Base-by-base conservation (phyloP, 2,329 filamentous ascomycete species). In the Apiospora pterosperma region DNA sequence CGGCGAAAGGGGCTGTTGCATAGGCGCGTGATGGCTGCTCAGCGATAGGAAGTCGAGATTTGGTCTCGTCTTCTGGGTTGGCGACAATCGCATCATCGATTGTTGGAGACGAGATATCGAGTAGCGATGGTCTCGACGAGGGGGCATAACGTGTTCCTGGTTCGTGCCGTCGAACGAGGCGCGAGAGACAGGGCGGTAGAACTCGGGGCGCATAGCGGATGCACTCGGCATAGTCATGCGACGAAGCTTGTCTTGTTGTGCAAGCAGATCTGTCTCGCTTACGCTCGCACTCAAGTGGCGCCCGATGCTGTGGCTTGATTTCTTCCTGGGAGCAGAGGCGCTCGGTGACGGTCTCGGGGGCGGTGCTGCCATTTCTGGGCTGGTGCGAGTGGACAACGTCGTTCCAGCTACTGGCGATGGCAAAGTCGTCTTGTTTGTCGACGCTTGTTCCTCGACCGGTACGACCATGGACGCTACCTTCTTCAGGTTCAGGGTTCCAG, bases 1-100 rank as follows among this genome's bases (percentile, higher is more conserved):
- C 65, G 80, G 90, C 44, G 79, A 78, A 78, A 82, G 71, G 80
- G 85, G 77, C 84, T 72, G 74, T 80, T 71, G 76, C 77, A 71
- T 44, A 42, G 38, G 41, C 39, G n/a, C 36, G 14, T 12, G 21
- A 23, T 25, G 59, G 31, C 25, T 48, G 60, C 28, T 31, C 59
- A 88, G 78, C 10, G 84, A 78, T 23, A 90, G 80, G 68, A 88
- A 91, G 72, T 91, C 83, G 61, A 90, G 78, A 68, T 85, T 88
- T 62, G 81, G 78, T 63, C 77, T 76, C 6, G 68, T 67, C 41
- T 68, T 75, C 12, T 74, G 67, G 16, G 70, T 68, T 5, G 78
- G 75, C 1, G 79, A 75, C 39, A 72, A 69, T 59, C 71, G 77
- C 70, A 79, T 68, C 69, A 79, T 76, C 38, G 76, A 74, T 63